Conservation (phyloP, 306 rosid species). For the Bauhinia variegata region DNA sequence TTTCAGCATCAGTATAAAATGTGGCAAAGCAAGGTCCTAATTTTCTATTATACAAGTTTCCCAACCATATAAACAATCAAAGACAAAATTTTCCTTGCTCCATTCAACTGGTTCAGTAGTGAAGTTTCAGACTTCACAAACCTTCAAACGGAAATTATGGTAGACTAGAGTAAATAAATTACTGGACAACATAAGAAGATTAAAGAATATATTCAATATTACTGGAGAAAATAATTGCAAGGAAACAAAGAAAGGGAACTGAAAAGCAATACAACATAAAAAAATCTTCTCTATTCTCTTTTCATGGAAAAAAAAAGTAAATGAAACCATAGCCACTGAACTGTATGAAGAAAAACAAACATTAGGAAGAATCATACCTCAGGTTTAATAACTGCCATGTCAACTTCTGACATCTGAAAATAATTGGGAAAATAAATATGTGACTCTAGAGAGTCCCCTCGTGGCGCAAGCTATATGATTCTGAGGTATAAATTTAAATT, state of each 20-base stretch:
- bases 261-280: background rate
- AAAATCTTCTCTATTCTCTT: too few species aligned
- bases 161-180: background rate
- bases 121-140: background rate
- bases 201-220: background rate
- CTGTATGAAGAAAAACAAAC: background rate
- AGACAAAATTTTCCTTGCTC: background rate
- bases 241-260: background rate
- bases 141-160: background rate
- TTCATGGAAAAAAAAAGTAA: background rate
- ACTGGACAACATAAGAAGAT: background rate
- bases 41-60: constrained; percentile 6
- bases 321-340: constrained; percentile 24
- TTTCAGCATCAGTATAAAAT: constrained; percentile 31
- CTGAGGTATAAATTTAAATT: constrained; percentile 17
- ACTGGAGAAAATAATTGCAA: constrained; percentile 1
- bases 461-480: constrained; percentile 13
- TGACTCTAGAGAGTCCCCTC: constrained; percentile 16
- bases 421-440: constrained; percentile 8
- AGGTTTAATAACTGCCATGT: constrained; percentile 77
- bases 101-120: background rate
- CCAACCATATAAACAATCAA: background rate
- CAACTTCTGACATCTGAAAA: constrained; percentile 77
- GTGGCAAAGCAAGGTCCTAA: constrained; percentile 14
- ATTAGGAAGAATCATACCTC: constrained; percentile 54